These are phyloP conservation scores for Trematosphaeria pertusa DNA, from an alignment of 2,329 filamentous ascomycete genomes.

Conservation along the genomic window DNA sequence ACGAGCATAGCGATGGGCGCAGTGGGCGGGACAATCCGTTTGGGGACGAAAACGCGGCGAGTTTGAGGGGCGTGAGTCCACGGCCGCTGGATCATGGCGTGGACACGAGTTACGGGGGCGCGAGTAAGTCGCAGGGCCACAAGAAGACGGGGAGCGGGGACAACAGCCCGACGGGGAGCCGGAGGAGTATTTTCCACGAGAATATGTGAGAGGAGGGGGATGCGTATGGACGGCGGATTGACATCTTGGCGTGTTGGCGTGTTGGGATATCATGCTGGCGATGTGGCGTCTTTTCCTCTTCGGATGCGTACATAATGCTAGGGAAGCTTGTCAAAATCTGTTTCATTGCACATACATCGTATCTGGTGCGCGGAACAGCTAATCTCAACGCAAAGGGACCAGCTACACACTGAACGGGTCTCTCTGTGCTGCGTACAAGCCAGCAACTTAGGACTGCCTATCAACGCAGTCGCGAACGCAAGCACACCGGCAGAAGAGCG, in stretches of 20 bases:
- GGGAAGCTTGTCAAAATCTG: background rate
- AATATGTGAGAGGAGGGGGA: constrained; percentile 59
- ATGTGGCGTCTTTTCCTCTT: background rate
- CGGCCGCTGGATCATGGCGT: constrained; percentile 67
- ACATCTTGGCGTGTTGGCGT: background rate
- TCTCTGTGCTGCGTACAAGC: too few relatives aligned
- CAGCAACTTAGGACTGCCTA: too few relatives aligned
- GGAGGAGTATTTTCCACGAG: constrained; percentile 74
- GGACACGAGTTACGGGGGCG: constrained; percentile 47
- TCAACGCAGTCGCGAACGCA: too few relatives aligned
- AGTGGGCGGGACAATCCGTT: constrained; percentile 39
- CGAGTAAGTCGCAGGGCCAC: constrained; percentile 50
- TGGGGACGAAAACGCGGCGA: constrained; percentile 52
- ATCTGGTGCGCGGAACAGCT: too few relatives aligned
- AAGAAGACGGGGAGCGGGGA: constrained; percentile 49
- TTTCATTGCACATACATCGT: too few relatives aligned
- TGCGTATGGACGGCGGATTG: background rate
- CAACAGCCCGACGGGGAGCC: constrained; percentile 68
- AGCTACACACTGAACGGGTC: too few relatives aligned
- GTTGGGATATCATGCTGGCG: constrained; percentile 3
- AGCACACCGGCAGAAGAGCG: too few relatives aligned
- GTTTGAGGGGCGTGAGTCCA: constrained; percentile 75
- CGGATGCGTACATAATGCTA: background rate
- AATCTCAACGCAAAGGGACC: too few relatives aligned
- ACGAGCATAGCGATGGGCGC: constrained; percentile 43